Base-by-base conservation (phyloP, 768 basidiomycete species). In the Serendipita sp. region DNA sequence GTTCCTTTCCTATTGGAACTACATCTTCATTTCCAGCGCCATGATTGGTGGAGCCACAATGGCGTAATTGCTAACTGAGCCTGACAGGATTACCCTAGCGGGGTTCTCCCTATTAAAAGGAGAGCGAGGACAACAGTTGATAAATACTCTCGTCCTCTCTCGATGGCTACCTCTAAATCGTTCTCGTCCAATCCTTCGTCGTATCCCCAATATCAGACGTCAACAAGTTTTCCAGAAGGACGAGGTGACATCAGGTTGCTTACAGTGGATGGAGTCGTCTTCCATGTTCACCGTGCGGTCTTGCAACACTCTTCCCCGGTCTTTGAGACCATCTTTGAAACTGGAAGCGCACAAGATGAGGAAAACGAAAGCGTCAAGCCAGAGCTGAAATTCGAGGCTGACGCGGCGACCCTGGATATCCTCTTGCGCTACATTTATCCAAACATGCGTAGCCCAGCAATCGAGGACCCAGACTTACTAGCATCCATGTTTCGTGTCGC, bases 271-370 rank as follows among this genome's bases (percentile, higher is more conserved):
- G n/a, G n/a, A 13, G 30, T 31, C 31, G n/a, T 58, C 53, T 58
- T 58, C 31, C 30, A 58, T n/a, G 53, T 58, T 28, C 24, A 58
- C 53, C 22, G 53, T 4, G 22, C 30, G 31, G 17, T 58, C 31
- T 24, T 58, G 9, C 53, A 31, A 28, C 31, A 24, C 24, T 22
- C 53, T n/a, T 58, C 53, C 11, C 24, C 24, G 9, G 20, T 58
- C 31, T 58, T 58, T 24, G 53, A 33, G 53, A 58, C 53, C 17
- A 58, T 58, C 17, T 58, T 58, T 24, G 53, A 58, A n/a, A n/a
- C 26, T 48, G 45, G 45, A 9, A 20, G 20, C n/a, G 34, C 14
- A 14, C 7, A 28, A 28, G 53, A 58, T 11, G 53, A n/a, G 17
- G 31, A 22, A n/a, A 22, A 22, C 11, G 5, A 58, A 11, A 9